These are phyloP conservation scores for Claviceps purpurea DNA, from an alignment of 2,329 filamentous ascomycete species.

Conservation along the genomic window DNA sequence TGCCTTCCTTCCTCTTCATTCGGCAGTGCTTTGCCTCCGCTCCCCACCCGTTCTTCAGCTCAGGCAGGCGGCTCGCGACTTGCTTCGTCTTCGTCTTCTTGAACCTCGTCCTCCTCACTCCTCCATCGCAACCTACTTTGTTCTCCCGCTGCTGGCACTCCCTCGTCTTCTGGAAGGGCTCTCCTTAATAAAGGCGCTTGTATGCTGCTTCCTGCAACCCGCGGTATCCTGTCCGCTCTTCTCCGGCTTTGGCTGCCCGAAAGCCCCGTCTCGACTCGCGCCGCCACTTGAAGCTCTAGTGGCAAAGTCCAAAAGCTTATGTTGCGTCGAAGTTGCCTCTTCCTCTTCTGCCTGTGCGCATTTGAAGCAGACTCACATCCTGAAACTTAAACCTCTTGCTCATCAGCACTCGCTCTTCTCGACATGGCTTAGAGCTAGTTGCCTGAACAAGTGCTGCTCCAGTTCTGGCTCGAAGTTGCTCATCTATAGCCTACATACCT, in stretches of 20 bases:
- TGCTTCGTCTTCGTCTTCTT: not conserved
- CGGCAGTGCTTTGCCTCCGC: not conserved
- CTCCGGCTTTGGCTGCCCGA: not conserved
- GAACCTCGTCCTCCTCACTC: not conserved
- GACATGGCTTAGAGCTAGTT: slow-evolving; percentile 2
- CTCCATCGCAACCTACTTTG: not conserved
- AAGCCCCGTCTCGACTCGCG: not conserved
- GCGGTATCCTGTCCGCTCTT: not conserved
- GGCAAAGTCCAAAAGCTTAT: not conserved
- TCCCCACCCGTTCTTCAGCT: slow-evolving; percentile 1
- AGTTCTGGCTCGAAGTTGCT: not conserved
- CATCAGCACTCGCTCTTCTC: not conserved
- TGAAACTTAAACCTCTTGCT: not conserved
- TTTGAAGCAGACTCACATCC: not conserved
- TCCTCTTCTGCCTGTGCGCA: not conserved
- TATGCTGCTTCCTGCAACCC: not conserved
- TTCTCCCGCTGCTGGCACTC: not conserved
- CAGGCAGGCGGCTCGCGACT: not conserved
- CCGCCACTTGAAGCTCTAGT: not conserved
- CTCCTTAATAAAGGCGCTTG: not conserved
- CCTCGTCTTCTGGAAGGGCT: not conserved
- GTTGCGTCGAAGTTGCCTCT: not conserved
- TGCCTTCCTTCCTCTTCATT: not conserved
- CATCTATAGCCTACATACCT: not conserved
- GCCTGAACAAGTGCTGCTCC: not conserved